These are phyloP conservation scores for Trichoderma guizhouense DNA, from an alignment of 2,329 filamentous ascomycete species.

Conservation along the genomic window DNA sequence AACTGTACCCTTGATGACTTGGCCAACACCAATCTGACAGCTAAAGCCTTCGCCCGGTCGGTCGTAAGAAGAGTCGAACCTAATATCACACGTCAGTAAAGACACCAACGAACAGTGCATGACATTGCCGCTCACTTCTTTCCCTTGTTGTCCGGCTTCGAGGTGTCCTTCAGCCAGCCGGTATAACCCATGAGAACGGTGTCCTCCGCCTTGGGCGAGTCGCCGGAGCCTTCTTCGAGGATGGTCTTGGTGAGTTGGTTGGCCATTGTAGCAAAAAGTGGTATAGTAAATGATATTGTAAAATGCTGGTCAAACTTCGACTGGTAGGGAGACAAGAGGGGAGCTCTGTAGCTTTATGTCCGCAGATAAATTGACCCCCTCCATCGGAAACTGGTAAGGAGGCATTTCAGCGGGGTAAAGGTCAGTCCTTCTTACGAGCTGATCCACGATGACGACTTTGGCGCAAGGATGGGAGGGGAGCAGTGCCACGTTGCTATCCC, in stretches of 20 bases:
- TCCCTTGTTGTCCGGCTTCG: constrained; percentile 63
- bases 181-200: constrained; percentile 87
- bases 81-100: constrained; percentile 35
- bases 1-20: constrained; percentile 76
- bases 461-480: background rate
- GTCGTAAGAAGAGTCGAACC: constrained; percentile 84
- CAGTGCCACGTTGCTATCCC: constrained; percentile 4
- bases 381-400: background rate
- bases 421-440: background rate
- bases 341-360: background rate
- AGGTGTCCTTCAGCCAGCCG: constrained; percentile 73
- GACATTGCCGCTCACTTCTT: constrained; percentile 55
- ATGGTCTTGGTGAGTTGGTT: constrained; percentile 50
- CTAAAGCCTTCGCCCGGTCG: constrained; percentile 44
- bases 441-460: constrained; percentile 13
- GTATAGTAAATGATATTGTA: background rate
- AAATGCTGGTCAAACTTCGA: background rate
- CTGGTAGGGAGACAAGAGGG: background rate
- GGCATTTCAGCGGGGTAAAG: background rate
- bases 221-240: constrained; percentile 51
- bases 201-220: constrained; percentile 59
- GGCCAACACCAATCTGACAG: constrained; percentile 75
- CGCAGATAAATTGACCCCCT: background rate
- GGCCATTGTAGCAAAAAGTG: background rate
- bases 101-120: background rate